These are phyloP conservation scores for Ceratocystis albifundus DNA, from an alignment of 2,329 filamentous ascomycete species.

Conservation along the genomic window DNA sequence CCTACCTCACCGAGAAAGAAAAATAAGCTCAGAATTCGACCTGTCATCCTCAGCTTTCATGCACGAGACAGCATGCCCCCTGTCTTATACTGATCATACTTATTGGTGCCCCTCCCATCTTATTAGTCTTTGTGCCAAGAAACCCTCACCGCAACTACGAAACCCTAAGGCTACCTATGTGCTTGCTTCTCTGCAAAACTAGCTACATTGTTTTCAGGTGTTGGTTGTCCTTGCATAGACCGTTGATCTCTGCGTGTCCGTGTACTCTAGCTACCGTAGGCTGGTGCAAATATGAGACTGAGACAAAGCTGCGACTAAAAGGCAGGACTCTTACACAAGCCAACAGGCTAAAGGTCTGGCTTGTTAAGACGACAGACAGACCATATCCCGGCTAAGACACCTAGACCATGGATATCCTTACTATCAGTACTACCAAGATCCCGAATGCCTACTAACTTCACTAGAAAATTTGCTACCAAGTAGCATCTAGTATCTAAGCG, in stretches of 20 bases:
- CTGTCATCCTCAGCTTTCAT: not conserved
- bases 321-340: not conserved
- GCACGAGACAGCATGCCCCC: not conserved
- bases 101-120: not conserved
- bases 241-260: no score
- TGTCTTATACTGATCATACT: not conserved
- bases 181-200: not conserved
- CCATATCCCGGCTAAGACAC: not conserved
- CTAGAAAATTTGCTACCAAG: not conserved
- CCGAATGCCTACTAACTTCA: not conserved
- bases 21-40: constrained; percentile 4
- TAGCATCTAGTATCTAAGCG: constrained; percentile 2
- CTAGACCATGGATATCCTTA: not conserved
- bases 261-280: no score
- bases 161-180: no score
- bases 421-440: not conserved
- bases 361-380: not conserved
- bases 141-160: not conserved
- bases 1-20: not conserved
- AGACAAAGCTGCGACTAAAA: not conserved
- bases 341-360: not conserved
- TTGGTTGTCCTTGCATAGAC: no score
- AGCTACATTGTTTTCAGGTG: no score
- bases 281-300: not conserved
- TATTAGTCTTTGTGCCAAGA: not conserved